Evolutionary conservation across 768 basidiomycete species (phyloP), one percentile per base, ranked within the genome.

Genomic region (Royoungia palumana): DNA sequence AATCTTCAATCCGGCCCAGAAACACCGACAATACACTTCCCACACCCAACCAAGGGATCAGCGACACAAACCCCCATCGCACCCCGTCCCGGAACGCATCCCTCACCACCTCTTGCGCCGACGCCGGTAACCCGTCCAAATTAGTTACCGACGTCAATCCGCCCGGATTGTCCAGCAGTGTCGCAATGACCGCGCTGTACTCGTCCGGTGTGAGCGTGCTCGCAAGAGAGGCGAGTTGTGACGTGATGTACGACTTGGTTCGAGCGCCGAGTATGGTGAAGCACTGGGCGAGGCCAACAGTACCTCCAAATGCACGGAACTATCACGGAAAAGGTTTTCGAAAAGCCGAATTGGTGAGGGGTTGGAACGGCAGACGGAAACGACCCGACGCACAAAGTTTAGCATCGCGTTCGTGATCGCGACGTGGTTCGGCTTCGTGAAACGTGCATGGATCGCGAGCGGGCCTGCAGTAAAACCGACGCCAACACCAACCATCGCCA

Each of bases 281-380:
- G 44, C 77, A 78, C 53, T 80, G 79, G 0, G 79, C 77, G 34
- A 80, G 71, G 20, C 79, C 78, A 34, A 78, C 58, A 0, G 77
- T 79, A 9, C 79, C 79, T n/a, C 79, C 79, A 34, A 78, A 62
- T 1, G 73, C 61, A 14, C 74, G 70, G 64, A 74, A 75, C 76
- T 79, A 17, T 14, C 5, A 27, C 9, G 16, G 5, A 12, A 4
- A 13, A 21, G 13, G 22, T n/a, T n/a, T n/a, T n/a, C n/a, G 16
- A 5, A 16, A 2, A 35, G 13, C 7, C 9, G 28, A 10, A 11
- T 5, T 28, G 1, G 19, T 43, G 36, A 48, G 40, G 39, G 24
- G 5, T 10, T 0, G 0, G 44, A 1, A 27, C 16, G n/a, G 19
- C 24, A n/a, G 16, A 2, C 24, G 28, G 2, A 3, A 3, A 4